Evolutionary conservation across 2,329 filamentous ascomycete species (phyloP).

Genomic region (Incumbomyces lentus): DNA sequence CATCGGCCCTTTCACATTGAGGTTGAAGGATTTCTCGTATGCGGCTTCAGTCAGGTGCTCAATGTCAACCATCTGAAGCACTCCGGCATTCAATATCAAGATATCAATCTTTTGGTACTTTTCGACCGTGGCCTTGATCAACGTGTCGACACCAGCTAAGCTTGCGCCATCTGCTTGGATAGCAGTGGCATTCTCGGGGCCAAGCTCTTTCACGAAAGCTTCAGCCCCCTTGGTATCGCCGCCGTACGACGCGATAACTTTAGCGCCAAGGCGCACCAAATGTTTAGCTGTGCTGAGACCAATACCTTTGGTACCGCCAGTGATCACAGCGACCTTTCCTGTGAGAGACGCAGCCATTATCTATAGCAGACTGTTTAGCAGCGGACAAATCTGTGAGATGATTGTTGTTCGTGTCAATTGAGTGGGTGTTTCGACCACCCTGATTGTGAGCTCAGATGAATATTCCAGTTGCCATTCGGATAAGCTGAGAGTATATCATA

Average conservation of each 20-base stretch:
- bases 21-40: constrained; percentile 36
- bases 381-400: too few relatives aligned
- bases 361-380: neutral
- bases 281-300: constrained; percentile 30
- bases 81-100: constrained; percentile 46
- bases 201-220: constrained; percentile 39
- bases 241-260: constrained; percentile 46
- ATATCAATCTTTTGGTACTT: constrained; percentile 50
- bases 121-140: constrained; percentile 41
- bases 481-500: too few relatives aligned
- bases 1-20: constrained; percentile 50
- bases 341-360: constrained; percentile 8
- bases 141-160: constrained; percentile 35
- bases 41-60: constrained; percentile 37
- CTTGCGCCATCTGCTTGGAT: constrained; percentile 47
- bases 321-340: constrained; percentile 29
- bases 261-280: constrained; percentile 33
- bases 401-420: too few relatives aligned
- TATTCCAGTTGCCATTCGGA: too few relatives aligned
- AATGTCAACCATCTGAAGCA: constrained; percentile 42
- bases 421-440: too few relatives aligned
- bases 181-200: constrained; percentile 36
- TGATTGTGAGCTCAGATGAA: too few relatives aligned
- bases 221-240: constrained; percentile 47
- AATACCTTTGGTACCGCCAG: constrained; percentile 33